Evolutionary conservation across 352 stramenopile species (phyloP).

Genomic region (Chrysophaeum taylorii): DNA sequence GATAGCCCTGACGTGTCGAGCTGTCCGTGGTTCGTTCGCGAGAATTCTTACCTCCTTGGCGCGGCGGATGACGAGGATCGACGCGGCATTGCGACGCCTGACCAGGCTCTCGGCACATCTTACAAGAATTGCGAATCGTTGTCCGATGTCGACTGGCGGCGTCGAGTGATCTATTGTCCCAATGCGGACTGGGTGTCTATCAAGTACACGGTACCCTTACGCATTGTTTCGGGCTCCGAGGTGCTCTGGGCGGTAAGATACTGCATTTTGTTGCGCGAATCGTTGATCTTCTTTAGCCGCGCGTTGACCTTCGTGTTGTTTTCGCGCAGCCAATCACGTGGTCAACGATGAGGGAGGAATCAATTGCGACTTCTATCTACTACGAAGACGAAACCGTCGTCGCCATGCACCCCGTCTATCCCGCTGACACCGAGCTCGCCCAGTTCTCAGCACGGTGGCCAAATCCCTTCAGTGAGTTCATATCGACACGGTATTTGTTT

Average conservation of each 20-base stretch:
- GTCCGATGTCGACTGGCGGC: not conserved
- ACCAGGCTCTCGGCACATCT: not conserved
- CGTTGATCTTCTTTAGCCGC: no score
- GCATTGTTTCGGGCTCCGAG: not conserved
- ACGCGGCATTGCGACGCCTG: not conserved
- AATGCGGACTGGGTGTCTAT: not conserved
- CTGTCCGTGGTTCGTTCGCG: conserved; percentile 13
- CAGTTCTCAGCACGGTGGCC: not conserved
- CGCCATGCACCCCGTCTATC: not conserved
- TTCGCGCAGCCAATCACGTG: not conserved
- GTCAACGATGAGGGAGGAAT: not conserved
- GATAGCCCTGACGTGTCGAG: not conserved
- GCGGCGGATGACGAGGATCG: not conserved
- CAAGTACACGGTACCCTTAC: not conserved
- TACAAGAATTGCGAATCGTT: not conserved
- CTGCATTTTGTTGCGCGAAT: no score
- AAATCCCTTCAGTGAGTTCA: not conserved
- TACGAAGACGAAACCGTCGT: conserved; percentile 2
- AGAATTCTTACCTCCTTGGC: not conserved
- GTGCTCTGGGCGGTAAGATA: not conserved
- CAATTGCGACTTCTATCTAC: not conserved
- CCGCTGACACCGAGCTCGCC: not conserved
- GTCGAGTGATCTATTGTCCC: not conserved
- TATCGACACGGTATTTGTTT: no score
- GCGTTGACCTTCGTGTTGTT: no score